Base-by-base conservation (phyloP, 371 early-diverging fungal genomes). In the Choanephora cucurbitarum region DNA sequence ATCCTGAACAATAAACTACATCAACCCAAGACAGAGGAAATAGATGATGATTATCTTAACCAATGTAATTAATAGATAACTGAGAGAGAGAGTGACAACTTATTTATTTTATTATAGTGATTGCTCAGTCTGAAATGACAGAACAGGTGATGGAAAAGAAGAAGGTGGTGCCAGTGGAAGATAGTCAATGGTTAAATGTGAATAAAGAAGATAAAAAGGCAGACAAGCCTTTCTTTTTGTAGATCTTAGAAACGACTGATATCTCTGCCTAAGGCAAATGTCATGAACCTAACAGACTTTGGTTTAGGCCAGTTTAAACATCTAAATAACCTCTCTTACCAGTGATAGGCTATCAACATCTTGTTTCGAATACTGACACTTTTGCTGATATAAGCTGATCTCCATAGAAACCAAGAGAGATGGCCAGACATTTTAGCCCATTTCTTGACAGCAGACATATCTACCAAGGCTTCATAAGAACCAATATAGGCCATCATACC, bases 331-430 rank as follows among this genome's bases (percentile, higher is more conserved):
- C 5, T 19, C 10, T 45, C 31, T 42, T 59, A 64, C 67, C 68
- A 67, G 18, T 67, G 68, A 28, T 60, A 56, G 0, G 83, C 79
- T 43, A 92, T 87, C 39, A 91, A 57, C 66, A 89, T 66, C 58
- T 87, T 89, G 64, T 91, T 92, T 44, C 88, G 71, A 22, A 79
- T 58, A n/a, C 81, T 84, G 32, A 91, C 88, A 46, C 83, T 82
- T 83, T 83, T 83, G 33, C 87, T 87, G 64, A 90, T 72, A 69
- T 92, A 92, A 21, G 88, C 86, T 23, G 85, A 85, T 55, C 93
- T 66, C 93, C 93, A 92, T 33, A 91, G 69, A 44, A 81, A 45
- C 91, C 84, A 91, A 7, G 85, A 86, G 23, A 82, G 57, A 28
- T 47, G 72, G 18, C 80, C 85, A 7, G 70, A 73, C 49, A 69